Conservation (phyloP, 768 basidiomycete species). For the Tephrocybe sp. region DNA sequence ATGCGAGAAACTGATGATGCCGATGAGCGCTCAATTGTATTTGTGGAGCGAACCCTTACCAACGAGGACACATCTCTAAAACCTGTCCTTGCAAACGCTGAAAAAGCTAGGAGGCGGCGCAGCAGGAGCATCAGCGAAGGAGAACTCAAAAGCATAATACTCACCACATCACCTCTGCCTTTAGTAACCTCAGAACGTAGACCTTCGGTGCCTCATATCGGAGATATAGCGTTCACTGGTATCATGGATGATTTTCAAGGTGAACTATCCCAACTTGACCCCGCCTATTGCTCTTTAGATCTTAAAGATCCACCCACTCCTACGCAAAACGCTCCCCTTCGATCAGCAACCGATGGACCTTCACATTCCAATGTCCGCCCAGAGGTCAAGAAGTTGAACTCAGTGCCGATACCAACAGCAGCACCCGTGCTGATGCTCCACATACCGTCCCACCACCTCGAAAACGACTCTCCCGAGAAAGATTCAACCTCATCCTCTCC, state of each 20-base stretch:
- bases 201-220: slow-evolving; percentile 21
- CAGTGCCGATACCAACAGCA: slow-evolving; percentile 13
- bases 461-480: slow-evolving; percentile 22
- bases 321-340: slow-evolving; percentile 40
- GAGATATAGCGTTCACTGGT: slow-evolving; percentile 51
- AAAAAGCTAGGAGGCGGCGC: slow-evolving; percentile 49
- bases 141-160: slow-evolving; percentile 48
- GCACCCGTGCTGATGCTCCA: slow-evolving; percentile 31
- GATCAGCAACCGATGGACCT: slow-evolving; percentile 34
- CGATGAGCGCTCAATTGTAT: slow-evolving; percentile 58
- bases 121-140: slow-evolving; percentile 75
- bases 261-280: slow-evolving; percentile 66
- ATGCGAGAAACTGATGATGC: slow-evolving; percentile 39
- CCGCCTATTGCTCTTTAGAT: slow-evolving; percentile 52
- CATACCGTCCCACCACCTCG: slow-evolving; percentile 24
- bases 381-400: slow-evolving; percentile 20
- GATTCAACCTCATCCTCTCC: slow-evolving; percentile 25
- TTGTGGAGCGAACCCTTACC: slow-evolving; percentile 47
- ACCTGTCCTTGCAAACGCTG: slow-evolving; percentile 18
- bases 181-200: slow-evolving; percentile 30
- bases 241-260: slow-evolving; percentile 75
- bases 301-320: slow-evolving; percentile 68
- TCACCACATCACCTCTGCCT: slow-evolving; percentile 35
- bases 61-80: slow-evolving; percentile 27
- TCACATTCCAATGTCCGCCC: slow-evolving; percentile 21